Evolutionary conservation across 345 rosid species (phyloP).

Genomic region (Lenwebbia sp.): DNA sequence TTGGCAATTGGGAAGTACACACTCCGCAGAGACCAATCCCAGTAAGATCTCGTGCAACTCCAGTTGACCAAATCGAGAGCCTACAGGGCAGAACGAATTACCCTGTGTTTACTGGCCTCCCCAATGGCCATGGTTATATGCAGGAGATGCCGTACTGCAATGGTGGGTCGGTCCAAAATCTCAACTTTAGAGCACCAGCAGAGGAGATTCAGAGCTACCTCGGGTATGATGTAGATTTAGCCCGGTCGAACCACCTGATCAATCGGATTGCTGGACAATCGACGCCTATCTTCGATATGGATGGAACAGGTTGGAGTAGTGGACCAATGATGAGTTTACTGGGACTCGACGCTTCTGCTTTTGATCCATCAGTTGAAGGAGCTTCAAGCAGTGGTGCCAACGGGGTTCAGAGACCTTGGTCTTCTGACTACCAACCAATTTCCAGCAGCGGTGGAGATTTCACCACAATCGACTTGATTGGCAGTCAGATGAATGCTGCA

Average conservation of each 20-base stretch:
- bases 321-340: background rate
- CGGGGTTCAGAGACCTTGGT: background rate
- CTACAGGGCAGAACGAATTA: background rate
- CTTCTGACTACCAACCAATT: background rate
- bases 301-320: background rate
- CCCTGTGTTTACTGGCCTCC: background rate
- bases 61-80: background rate
- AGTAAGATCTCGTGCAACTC: background rate
- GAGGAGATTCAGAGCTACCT: background rate
- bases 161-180: background rate
- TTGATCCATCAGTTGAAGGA: background rate
- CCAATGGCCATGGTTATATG: slow-evolving; percentile 1
- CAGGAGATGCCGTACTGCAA: background rate
- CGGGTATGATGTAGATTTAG: background rate
- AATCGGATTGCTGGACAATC: background rate
- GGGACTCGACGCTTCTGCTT: background rate
- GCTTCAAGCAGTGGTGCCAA: background rate
- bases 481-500: background rate
- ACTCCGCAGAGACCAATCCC: background rate
- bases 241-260: background rate
- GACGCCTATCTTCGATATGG: background rate
- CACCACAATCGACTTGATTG: background rate
- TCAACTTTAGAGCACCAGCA: background rate
- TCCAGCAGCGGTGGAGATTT: background rate
- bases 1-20: background rate